A percentile compares a stretch with the other conserved stretches of the same genome.
Conservation (phyloP, 768 basidiomycete genomes). For the Lenzites betulinus region DNA sequence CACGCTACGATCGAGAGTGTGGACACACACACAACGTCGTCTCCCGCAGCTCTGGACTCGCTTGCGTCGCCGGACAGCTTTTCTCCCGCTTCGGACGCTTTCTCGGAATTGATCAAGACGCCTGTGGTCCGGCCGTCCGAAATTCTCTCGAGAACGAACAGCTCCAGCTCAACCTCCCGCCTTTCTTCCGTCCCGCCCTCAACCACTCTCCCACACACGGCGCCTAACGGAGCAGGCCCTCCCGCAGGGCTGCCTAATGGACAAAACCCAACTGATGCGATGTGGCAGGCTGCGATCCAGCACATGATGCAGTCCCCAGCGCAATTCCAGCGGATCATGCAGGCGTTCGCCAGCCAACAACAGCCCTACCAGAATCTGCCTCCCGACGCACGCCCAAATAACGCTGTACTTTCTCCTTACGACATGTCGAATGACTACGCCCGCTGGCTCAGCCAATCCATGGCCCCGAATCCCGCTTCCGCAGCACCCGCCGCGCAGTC, state of each 20-base stretch:
- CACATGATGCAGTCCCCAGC: constrained; percentile 51
- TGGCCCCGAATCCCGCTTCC: constrained; percentile 24
- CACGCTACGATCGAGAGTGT: constrained; percentile 53
- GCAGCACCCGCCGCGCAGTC: constrained; percentile 29
- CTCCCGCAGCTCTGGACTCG: constrained; percentile 30
- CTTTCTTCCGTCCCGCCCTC: neutral
- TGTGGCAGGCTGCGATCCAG: constrained; percentile 52
- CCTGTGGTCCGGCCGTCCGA: constrained; percentile 4
- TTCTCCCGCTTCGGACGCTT: constrained; percentile 31
- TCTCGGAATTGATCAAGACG: constrained; percentile 5
- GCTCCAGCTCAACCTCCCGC: constrained; percentile 2
- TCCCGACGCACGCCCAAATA: neutral
- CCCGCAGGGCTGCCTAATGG: neutral
- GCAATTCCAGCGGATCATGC: constrained; percentile 58
- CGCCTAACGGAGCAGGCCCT: constrained; percentile 1
- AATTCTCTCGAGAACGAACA: constrained; percentile 7
- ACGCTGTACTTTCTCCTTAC: constrained; percentile 15
- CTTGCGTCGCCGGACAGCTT: constrained; percentile 37
- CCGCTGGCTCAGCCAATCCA: constrained; percentile 22
- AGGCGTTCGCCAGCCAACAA: constrained; percentile 28
- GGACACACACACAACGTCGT: constrained; percentile 37
- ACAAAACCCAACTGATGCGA: constrained; percentile 41
- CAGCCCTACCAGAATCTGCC: constrained; percentile 20
- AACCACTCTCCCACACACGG: neutral
- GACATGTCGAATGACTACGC: constrained; percentile 15